phyloP scores from a whole-genome alignment of 768 basidiomycete genomes.

The Tulasnella sp. region DNA sequence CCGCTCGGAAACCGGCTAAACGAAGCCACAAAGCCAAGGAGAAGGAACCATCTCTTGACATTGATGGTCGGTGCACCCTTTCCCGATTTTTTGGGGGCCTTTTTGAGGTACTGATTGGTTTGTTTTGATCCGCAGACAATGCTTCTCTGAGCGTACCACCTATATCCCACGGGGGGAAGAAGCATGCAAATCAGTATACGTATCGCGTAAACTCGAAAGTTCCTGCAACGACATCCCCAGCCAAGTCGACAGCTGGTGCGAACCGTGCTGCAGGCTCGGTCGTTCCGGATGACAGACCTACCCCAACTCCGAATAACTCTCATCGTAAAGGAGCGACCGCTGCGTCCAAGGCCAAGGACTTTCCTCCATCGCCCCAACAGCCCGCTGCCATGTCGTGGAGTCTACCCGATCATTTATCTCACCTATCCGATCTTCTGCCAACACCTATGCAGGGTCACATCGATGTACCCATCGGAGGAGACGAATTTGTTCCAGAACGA shows the following conservation, averaged over 20 bases:
- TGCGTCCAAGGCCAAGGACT: background rate
- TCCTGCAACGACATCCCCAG: background rate
- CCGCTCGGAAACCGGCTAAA: background rate
- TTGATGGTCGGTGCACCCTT: conserved; percentile 4
- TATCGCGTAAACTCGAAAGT: conserved; percentile 9
- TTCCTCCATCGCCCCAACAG: conserved; percentile 12
- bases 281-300: background rate
- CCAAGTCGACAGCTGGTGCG: background rate
- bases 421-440: conserved; percentile 15
- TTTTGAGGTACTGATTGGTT: background rate
- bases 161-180: conserved; percentile 4
- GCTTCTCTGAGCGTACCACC: background rate
- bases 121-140: background rate
- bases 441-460: conserved; percentile 11
- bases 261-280: background rate
- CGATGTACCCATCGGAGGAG: conserved; percentile 8
- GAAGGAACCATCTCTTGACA: conserved; percentile 12
- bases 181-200: conserved; percentile 17
- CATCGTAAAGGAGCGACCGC: background rate
- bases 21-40: conserved; percentile 7
- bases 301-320: background rate
- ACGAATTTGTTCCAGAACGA: conserved; percentile 7
- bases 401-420: conserved; percentile 15
- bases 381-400: conserved; percentile 7
- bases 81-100: background rate